Conservation (phyloP, 2,329 filamentous ascomycete genomes). For the Clonostachys chloroleuca region DNA sequence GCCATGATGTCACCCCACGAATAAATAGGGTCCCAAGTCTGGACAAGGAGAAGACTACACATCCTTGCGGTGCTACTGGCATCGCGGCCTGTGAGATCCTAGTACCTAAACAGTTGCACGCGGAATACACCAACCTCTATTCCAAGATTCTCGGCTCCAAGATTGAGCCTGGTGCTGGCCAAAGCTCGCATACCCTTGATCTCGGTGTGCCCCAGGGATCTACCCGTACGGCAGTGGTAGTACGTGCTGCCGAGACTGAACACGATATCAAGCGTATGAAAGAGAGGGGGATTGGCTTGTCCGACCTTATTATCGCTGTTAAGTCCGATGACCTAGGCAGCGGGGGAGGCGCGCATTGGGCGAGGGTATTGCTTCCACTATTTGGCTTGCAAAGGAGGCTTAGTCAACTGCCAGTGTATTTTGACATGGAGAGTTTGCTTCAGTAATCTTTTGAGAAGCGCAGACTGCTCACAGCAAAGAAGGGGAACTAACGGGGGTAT, state of each 20-base stretch:
- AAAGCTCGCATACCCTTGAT: background rate
- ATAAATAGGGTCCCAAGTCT: background rate
- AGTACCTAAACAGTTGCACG: background rate
- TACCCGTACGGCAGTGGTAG: background rate
- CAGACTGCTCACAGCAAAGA: too few relatives aligned
- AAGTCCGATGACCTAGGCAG: background rate
- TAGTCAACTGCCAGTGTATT: too few relatives aligned
- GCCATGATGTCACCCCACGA: background rate
- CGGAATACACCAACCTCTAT: background rate
- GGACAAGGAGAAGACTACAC: background rate
- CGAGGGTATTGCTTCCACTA: background rate
- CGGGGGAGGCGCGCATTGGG: background rate
- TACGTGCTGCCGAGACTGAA: background rate
- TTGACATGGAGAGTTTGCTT: too few relatives aligned
- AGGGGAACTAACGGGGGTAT: too few relatives aligned
- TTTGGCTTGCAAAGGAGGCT: background rate
- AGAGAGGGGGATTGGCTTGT: background rate
- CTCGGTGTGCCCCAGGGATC: background rate
- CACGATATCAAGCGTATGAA: background rate
- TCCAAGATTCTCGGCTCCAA: background rate
- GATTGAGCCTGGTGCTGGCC: background rate
- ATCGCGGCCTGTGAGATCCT: background rate
- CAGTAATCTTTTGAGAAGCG: too few relatives aligned
- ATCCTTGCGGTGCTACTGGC: background rate
- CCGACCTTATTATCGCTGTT: background rate